Evolutionary conservation across 495 filamentous ascomycete species (phyloP).

Genomic region (Xylaria castorea): DNA sequence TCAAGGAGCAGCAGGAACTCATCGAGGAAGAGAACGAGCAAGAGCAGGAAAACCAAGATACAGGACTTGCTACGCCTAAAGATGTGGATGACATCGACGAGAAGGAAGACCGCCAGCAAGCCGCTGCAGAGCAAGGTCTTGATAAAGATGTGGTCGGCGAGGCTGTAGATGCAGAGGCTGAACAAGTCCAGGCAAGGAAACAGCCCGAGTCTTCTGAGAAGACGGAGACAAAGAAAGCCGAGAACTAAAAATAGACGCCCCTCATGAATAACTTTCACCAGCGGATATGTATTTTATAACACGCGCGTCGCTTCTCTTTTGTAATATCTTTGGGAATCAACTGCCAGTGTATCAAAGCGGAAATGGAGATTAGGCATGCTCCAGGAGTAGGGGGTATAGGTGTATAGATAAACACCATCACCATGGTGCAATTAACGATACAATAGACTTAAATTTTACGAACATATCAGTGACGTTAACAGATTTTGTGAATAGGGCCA

Average conservation of each 20-base stretch:
- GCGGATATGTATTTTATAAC: constrained; percentile 25
- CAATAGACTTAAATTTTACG: constrained; percentile 20
- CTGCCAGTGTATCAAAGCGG: constrained; percentile 35
- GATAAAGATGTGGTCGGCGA: constrained; percentile 52
- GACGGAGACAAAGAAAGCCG: constrained; percentile 32
- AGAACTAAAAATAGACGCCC: constrained; percentile 28
- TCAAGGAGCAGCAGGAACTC: constrained; percentile 98
- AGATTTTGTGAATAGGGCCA: neutral
- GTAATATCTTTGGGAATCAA: constrained; percentile 34
- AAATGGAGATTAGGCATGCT: constrained; percentile 23
- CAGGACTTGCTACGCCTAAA: constrained; percentile 72
- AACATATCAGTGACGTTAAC: neutral
- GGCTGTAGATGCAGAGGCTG: constrained; percentile 53
- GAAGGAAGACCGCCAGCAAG: constrained; percentile 56
- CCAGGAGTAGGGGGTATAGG: constrained; percentile 22
- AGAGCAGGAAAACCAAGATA: constrained; percentile 73
- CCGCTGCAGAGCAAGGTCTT: constrained; percentile 46
- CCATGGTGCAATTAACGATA: constrained; percentile 8
- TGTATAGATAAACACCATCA: constrained; percentile 21
- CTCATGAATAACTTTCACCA: constrained; percentile 21
- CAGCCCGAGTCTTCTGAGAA: constrained; percentile 28
- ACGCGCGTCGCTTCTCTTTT: constrained; percentile 38
- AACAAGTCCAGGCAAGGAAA: constrained; percentile 37
- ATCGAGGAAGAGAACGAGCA: constrained; percentile 98
- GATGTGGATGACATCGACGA: constrained; percentile 87